phyloP scores from a whole-genome alignment of 1,284 basidiomycete genomes.

The Puccinia hordei region DNA sequence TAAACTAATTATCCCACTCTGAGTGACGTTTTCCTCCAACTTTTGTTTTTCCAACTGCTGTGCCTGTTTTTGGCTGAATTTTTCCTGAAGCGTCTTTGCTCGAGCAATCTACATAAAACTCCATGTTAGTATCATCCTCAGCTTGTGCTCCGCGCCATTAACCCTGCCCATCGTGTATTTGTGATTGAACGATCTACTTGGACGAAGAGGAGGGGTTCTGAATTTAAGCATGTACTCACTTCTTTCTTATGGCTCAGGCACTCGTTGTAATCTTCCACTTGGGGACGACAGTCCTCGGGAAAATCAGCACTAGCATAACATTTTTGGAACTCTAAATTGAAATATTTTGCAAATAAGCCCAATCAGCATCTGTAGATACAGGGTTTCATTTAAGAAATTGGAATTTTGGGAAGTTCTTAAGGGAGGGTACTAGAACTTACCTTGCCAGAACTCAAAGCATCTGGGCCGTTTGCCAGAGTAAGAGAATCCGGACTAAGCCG shows the following conservation, averaged over 20 bases:
- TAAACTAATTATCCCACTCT: constrained; percentile 34
- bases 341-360: not conserved
- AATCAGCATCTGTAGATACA: no score
- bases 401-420: not conserved
- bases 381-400: no score
- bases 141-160: no score
- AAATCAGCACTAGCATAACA: constrained; percentile 59
- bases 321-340: constrained; percentile 58
- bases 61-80: constrained; percentile 71
- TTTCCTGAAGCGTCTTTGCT: constrained; percentile 71
- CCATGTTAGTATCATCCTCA: not conserved
- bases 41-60: constrained; percentile 26
- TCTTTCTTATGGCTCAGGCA: constrained; percentile 60
- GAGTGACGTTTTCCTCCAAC: constrained; percentile 22
- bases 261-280: constrained; percentile 59
- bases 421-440: not conserved
- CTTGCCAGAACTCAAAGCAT: constrained; percentile 59
- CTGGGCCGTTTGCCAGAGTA: constrained; percentile 58
- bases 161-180: no score
- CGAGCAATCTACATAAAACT: constrained; percentile 67
- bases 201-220: not conserved
- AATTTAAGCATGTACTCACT: constrained; percentile 50
- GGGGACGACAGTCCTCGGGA: constrained; percentile 57
- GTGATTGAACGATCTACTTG: not conserved
- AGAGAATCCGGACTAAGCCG: constrained; percentile 58